Evolutionary conservation across 345 rosid genomes (phyloP).

Genomic region (Brassica carinata): DNA sequence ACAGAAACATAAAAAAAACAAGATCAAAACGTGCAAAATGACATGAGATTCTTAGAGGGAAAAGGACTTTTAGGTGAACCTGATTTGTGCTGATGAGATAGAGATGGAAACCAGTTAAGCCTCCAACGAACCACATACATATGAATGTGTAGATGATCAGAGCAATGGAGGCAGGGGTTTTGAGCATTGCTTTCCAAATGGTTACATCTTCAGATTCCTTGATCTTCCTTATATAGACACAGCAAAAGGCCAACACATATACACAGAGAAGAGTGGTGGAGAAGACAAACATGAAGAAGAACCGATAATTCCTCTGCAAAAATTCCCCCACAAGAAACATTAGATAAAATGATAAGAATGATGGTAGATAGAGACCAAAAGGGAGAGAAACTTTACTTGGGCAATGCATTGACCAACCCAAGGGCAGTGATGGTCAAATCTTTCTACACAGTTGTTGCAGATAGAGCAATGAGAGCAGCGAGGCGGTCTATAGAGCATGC

Average conservation of each 20-base stretch:
- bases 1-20: constrained; percentile 28
- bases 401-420: constrained; percentile 99
- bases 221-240: constrained; percentile 67
- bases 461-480: constrained; percentile 96
- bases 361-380: not conserved
- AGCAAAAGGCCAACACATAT: constrained; percentile 75
- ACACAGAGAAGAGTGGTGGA: constrained; percentile 83
- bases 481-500: constrained; percentile 92
- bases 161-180: constrained; percentile 73
- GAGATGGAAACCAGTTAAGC: constrained; percentile 83
- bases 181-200: constrained; percentile 66
- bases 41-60: not conserved
- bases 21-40: not conserved
- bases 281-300: constrained; percentile 92
- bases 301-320: constrained; percentile 90
- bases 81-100: constrained; percentile 78
- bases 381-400: constrained; percentile 52
- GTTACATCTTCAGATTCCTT: constrained; percentile 51
- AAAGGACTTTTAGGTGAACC: constrained; percentile 42
- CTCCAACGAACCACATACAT: constrained; percentile 87
- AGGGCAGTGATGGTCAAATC: constrained; percentile 96
- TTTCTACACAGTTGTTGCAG: constrained; percentile 91
- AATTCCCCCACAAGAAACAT: constrained; percentile 10
- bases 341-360: constrained; percentile 26
- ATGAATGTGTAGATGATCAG: constrained; percentile 74